These are phyloP conservation scores for Exophiala lecanii-corni DNA, from an alignment of 2,329 filamentous ascomycete genomes.

Conservation along the genomic window DNA sequence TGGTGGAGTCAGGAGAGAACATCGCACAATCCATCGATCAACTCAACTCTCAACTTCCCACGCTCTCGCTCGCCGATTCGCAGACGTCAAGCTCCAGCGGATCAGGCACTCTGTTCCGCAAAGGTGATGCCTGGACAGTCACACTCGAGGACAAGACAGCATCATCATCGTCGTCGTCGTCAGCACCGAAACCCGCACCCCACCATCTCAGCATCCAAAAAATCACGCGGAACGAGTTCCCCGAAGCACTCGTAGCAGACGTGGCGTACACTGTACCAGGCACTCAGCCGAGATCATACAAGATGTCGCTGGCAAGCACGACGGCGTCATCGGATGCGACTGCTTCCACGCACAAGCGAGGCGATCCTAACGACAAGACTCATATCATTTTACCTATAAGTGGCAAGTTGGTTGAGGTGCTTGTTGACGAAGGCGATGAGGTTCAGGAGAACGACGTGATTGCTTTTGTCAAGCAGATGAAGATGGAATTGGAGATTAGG, in stretches of 20 bases:
- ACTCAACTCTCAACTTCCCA: constrained; percentile 3
- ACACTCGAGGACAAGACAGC: constrained; percentile 37
- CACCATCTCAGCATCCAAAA: constrained; percentile 53
- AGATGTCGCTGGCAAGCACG: constrained; percentile 43
- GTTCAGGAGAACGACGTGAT: constrained; percentile 50
- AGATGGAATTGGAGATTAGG: constrained; percentile 64
- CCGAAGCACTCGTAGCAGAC: constrained; percentile 50
- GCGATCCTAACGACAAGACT: constrained; percentile 44
- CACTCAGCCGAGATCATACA: constrained; percentile 37
- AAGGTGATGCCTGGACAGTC: constrained; percentile 56
- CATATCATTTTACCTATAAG: constrained; percentile 56
- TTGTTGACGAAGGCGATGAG: constrained; percentile 50
- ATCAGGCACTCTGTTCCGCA: constrained; percentile 48
- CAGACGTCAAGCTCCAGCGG: constrained; percentile 16
- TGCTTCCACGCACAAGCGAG: constrained; percentile 43
- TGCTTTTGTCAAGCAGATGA: constrained; percentile 61
- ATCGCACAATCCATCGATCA: constrained; percentile 12
- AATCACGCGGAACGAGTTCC: constrained; percentile 58
- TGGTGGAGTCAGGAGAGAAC: constrained; percentile 35
- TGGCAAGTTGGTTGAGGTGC: constrained; percentile 56
- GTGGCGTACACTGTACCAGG: constrained; percentile 44
- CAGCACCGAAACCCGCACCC: constrained; percentile 26
- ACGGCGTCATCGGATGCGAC: constrained; percentile 38
- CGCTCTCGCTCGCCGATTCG: constrained; percentile 2
- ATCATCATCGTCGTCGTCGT: constrained; percentile 20